A percentile compares a stretch with the other conserved stretches of the same genome.
Evolutionary conservation across 2,329 filamentous ascomycete species (phyloP).

Genomic region (Anisogramma anomala): DNA sequence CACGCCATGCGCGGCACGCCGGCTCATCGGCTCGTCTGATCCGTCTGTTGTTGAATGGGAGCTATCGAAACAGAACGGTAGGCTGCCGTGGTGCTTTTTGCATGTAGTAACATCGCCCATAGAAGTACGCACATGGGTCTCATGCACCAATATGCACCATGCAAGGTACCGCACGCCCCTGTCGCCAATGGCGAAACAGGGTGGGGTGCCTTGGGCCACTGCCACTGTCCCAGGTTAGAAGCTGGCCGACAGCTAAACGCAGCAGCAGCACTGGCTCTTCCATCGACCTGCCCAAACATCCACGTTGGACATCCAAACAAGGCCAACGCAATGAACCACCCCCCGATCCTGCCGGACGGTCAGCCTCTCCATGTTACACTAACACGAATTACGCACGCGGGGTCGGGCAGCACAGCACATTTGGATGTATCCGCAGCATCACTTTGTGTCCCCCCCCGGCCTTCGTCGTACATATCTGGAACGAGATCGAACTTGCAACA

Average conservation of each 20-base stretch:
- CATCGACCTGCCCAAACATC: not conserved
- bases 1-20: not conserved
- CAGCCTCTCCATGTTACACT: not conserved
- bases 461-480: not conserved
- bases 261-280: not conserved
- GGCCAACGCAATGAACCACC: not conserved
- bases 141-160: constrained; percentile 5
- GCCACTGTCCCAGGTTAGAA: not conserved
- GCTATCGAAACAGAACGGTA: no score
- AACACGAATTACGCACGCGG: not conserved
- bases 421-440: not conserved
- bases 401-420: not conserved
- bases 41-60: no score
- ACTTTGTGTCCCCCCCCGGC: not conserved
- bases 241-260: not conserved
- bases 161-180: constrained; percentile 6
- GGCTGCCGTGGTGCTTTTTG: not conserved
- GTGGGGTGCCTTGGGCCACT: no score
- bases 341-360: not conserved
- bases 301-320: not conserved
- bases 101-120: constrained; percentile 3
- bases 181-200: not conserved
- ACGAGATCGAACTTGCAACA: not conserved
- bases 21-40: no score
- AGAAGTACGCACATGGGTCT: not conserved